Conservation (phyloP, 2,329 filamentous ascomycete genomes). For the Pseudogymnoascus sp. region DNA sequence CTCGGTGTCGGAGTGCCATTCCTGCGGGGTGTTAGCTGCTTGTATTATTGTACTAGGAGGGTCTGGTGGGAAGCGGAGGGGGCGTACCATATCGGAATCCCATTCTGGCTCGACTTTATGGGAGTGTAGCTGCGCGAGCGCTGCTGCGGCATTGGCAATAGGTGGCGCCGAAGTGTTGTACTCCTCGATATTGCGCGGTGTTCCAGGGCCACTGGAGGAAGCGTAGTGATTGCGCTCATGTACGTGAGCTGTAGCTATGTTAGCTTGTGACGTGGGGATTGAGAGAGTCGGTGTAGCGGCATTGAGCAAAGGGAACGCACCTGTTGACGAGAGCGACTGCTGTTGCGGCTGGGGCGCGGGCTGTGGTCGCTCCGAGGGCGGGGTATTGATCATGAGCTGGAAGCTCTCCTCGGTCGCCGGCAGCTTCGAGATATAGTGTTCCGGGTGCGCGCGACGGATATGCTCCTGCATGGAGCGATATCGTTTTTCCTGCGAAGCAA, state of each 20-base stretch:
- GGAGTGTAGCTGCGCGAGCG: slow-evolving; percentile 74
- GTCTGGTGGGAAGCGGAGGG: slow-evolving; percentile 11
- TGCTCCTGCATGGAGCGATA: slow-evolving; percentile 99
- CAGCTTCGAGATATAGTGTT: slow-evolving; percentile 95
- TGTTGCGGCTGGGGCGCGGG: slow-evolving; percentile 8
- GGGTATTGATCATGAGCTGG: slow-evolving; percentile 86
- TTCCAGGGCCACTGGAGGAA: slow-evolving; percentile 56
- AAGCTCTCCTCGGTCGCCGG: slow-evolving; percentile 98
- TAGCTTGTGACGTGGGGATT: slow-evolving; percentile 13
- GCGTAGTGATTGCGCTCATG: slow-evolving; percentile 60
- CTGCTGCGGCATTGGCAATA: slow-evolving; percentile 72
- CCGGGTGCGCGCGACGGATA: slow-evolving; percentile 91
- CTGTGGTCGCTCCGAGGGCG: slow-evolving; percentile 45
- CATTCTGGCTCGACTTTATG: slow-evolving; percentile 68
- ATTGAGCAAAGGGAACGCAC: background rate
- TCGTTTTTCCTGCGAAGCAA: slow-evolving; percentile 65
- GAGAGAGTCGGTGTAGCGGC: background rate
- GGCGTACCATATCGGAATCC: slow-evolving; percentile 67
- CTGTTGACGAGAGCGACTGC: background rate
- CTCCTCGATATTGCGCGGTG: slow-evolving; percentile 62
- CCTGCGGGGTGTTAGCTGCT: slow-evolving; percentile 35
- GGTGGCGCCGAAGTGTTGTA: slow-evolving; percentile 51
- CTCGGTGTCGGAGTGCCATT: slow-evolving; percentile 66
- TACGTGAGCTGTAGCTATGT: slow-evolving; percentile 39
- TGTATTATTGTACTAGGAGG: too few relatives aligned